Base-by-base conservation (phyloP, 768 basidiomycete genomes). In the Vararia minispora region DNA sequence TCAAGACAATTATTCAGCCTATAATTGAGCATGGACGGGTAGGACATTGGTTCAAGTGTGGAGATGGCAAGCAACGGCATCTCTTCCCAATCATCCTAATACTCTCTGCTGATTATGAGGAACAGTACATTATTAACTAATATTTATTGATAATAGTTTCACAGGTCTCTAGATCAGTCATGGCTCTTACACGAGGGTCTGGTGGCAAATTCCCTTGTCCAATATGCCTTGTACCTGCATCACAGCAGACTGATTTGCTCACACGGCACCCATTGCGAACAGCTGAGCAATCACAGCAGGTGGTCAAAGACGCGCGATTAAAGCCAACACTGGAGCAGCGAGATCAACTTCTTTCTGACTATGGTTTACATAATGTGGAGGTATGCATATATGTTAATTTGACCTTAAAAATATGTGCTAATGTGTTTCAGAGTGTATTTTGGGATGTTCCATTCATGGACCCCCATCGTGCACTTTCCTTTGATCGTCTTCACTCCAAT, bases 401-500 rank as follows among this genome's bases (percentile, higher is more conserved):
- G 12, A n/a, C 27, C 21, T 10, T 8, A 21, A 17, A 21, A 26
- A 24, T 20, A 9, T 26, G n/a, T n/a, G n/a, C 27, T 41, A 5
- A 43, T n/a, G 2, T 33, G 24, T 3, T 35, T n/a, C 3, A 66
- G 63, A 69, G 65, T 52, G 54, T 58, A 4, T 69, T 69, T 41
- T 68, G 64, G 64, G 29, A 18, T 0, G 24, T 69, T 12, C 27
- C 18, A 13, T 23, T 52, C 40, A 63, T 59, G 5, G 61, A 66
- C 43, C 58, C 59, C 6, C 44, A 62, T 35, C 14, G 25, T 4
- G 57, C 61, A 21, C 17, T 60, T 3, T 60, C 59, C 8, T 68
- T 59, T 37, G 66, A 71, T 45, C 48, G 48, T 2, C 51, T 69
- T 11, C 68, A 70, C 44, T 48, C 43, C 8, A 51, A 62, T 36